Conservation (phyloP, 2,329 filamentous ascomycete species). For the Canariomyces notabilis region DNA sequence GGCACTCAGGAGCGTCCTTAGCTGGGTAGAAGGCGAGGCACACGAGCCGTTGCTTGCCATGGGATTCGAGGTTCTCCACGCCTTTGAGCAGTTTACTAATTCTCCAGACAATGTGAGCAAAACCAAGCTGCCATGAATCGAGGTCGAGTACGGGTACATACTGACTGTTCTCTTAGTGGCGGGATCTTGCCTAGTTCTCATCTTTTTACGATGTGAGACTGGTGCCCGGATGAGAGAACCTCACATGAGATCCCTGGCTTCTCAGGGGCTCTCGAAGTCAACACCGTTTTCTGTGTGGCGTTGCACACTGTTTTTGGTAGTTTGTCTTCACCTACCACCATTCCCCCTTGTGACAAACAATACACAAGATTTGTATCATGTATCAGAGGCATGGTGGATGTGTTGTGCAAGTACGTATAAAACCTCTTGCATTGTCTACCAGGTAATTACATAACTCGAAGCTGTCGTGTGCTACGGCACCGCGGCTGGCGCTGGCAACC, state of each 20-base stretch:
- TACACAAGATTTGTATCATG: no score
- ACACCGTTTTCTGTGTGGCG: no score
- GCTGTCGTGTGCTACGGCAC: not conserved
- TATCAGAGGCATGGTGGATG: no score
- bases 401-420: no score
- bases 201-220: not conserved
- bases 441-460: no score
- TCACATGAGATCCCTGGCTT: no score
- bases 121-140: no score
- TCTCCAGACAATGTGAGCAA: slow-evolving; percentile 51
- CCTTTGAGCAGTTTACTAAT: slow-evolving; percentile 74
- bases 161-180: slow-evolving; percentile 16
- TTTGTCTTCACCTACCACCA: no score
- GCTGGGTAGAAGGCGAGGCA: slow-evolving; percentile 72
- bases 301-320: no score
- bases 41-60: slow-evolving; percentile 70
- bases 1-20: slow-evolving; percentile 66
- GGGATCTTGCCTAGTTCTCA: slow-evolving; percentile 17
- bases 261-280: not conserved
- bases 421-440: no score
- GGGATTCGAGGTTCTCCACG: slow-evolving; percentile 75
- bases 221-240: not conserved
- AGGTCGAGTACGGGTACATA: no score
- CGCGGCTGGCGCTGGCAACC: not conserved
- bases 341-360: no score